Evolutionary conservation across 805 yeast species (phyloP), one percentile per base, ranked within the genome.

Genomic region (Sugiyamaella boreocaroliniensis): DNA sequence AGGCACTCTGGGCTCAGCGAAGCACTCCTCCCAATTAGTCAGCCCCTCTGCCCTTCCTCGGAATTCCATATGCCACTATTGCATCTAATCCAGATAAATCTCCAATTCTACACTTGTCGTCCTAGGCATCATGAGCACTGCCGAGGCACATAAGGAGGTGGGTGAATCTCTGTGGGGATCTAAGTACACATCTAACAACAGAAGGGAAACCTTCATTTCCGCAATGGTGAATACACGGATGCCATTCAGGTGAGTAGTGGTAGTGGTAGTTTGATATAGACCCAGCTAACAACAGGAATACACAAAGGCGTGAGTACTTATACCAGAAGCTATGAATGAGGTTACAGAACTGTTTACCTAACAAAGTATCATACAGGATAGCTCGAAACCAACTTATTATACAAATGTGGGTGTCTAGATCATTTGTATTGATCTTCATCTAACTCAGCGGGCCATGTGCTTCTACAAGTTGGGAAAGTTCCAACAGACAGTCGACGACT

Each of bases 121-220:
- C 37, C n/a, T 14, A 11, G 37, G 4, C 37, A 42, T 14, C n/a
- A 42, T 42, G 44, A 42, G 9, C 20, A 11, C 7, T 20, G 52
- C 52, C 1, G 37, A 49, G 45, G 22, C 15, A 12, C 52, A 49
- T 29, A 49, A 49, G 48, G 52, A 49, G 52, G 52, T 49, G 29
- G 22, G 51, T 48, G 10, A 3, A 29, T 6, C 4, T 18, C 4
- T 14, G 22, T 19, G 14, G 44, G 14, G 26, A 7, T 29, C 6
- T 12, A 26, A 14, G 22, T 22, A 11, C 14, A 6, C 19, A 2
- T 43, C 50, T 47, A 18, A 47, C 44, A 20, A 14, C 32, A 57
- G 60, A 55, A 53, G 34, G 68, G 68, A 19, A 64, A 64, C 53
- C 58, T 43, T n/a, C 58, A 49, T 41, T 64, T 58, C 48, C 53